Conservation (phyloP, 1,284 basidiomycete genomes). For the Pascua guehoae region DNA sequence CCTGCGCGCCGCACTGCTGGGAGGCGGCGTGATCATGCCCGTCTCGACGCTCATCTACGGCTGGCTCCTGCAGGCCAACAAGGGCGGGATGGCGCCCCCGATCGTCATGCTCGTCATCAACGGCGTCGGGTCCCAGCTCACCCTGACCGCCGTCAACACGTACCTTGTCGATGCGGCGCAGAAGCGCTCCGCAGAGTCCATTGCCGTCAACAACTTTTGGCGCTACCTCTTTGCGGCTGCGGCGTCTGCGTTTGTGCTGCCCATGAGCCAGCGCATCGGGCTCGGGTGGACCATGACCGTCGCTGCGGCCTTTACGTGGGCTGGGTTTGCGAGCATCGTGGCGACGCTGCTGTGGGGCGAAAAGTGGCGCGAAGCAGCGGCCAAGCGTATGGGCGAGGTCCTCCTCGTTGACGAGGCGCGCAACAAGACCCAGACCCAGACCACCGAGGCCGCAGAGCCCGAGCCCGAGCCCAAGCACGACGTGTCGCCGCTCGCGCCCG, state of each 20-base stretch:
- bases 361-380: slow-evolving; percentile 33
- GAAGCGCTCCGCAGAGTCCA: slow-evolving; percentile 55
- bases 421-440: slow-evolving; percentile 16
- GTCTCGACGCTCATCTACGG: slow-evolving; percentile 32
- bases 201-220: slow-evolving; percentile 47
- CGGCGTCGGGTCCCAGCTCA: slow-evolving; percentile 49
- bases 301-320: slow-evolving; percentile 48
- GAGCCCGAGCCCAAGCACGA: slow-evolving; percentile 2
- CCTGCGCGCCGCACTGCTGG: slow-evolving; percentile 55
- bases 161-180: slow-evolving; percentile 61
- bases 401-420: slow-evolving; percentile 7
- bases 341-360: slow-evolving; percentile 29
- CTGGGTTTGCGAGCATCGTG: slow-evolving; percentile 14
- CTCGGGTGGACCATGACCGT: slow-evolving; percentile 57
- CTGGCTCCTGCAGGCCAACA: slow-evolving; percentile 33
- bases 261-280: slow-evolving; percentile 57
- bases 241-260: slow-evolving; percentile 53
- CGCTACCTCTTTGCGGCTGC: slow-evolving; percentile 49
- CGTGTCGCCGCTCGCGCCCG: neutral
- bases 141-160: slow-evolving; percentile 56
- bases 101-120: slow-evolving; percentile 46
- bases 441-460: neutral
- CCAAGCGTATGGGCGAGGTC: slow-evolving; percentile 16
- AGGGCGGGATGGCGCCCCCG: slow-evolving; percentile 43
- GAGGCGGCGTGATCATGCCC: slow-evolving; percentile 54